Percentiles rank a stretch among this genome's conserved stretches.
These are phyloP conservation scores for Aegilops longissima DNA, from an alignment of 176 grass and related monocot species.

Conservation along the genomic window DNA sequence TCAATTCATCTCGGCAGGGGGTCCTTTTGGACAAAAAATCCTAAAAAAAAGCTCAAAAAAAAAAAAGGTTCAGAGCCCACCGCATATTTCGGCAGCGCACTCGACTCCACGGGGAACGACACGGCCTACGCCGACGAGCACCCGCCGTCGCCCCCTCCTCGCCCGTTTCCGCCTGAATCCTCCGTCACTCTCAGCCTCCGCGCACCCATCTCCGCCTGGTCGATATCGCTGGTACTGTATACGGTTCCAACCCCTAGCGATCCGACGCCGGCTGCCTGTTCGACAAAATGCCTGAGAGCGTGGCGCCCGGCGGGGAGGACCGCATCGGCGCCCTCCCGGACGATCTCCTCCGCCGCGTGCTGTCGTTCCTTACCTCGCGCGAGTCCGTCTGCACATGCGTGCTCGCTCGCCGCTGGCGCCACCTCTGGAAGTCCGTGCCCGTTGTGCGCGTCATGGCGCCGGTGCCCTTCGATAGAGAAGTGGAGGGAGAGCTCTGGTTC, in stretches of 20 bases:
- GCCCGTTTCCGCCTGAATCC: too few species aligned
- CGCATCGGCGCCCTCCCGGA: neutral
- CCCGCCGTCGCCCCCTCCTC: too few species aligned
- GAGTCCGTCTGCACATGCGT: neutral
- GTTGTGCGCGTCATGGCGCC: neutral
- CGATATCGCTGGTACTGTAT: neutral
- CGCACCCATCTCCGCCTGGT: neutral
- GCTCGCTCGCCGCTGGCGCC: neutral
- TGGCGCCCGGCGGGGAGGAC: neutral
- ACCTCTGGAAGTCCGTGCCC: neutral
- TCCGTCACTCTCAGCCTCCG: neutral
- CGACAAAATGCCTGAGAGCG: neutral
- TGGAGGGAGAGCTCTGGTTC: neutral
- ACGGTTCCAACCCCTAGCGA: neutral
- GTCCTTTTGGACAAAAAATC: too few species aligned
- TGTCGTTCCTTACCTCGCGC: neutral
- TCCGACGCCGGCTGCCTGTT: neutral
- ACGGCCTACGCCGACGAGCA: neutral
- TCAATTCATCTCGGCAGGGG: too few species aligned
- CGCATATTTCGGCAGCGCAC: neutral
- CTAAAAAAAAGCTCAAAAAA: too few species aligned
- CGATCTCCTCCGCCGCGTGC: neutral
- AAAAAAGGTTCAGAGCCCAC: neutral
- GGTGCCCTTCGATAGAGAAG: neutral
- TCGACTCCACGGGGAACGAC: neutral